Conservation (phyloP, 345 rosid species). For the Lumnitzera littorea region DNA sequence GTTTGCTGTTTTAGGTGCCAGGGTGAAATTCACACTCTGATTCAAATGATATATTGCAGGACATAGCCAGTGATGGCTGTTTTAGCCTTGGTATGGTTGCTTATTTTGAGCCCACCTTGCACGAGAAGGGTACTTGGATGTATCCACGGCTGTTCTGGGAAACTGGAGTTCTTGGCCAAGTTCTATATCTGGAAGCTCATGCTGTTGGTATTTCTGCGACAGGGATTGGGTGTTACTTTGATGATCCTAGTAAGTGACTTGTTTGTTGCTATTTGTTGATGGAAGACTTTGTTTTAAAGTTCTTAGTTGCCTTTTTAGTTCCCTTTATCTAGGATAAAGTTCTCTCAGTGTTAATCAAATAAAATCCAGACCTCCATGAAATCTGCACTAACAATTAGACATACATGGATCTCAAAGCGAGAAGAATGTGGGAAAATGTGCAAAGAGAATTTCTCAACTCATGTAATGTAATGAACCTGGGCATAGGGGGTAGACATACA, state of each 20-base stretch:
- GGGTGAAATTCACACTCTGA: neutral
- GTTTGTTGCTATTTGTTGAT: neutral
- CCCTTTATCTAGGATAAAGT: no score
- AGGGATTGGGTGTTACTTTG: slow-evolving; percentile 89
- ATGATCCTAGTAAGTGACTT: slow-evolving; percentile 58
- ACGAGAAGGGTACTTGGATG: slow-evolving; percentile 64
- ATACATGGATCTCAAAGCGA: no score
- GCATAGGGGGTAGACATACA: no score
- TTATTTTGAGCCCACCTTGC: slow-evolving; percentile 52
- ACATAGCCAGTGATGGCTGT: slow-evolving; percentile 88
- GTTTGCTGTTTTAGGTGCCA: no score
- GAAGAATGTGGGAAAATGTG: no score
- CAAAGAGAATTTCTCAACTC: no score
- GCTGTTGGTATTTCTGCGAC: slow-evolving; percentile 89
- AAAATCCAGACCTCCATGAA: no score
- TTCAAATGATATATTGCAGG: slow-evolving; percentile 29
- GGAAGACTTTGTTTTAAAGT: neutral
- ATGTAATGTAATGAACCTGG: no score
- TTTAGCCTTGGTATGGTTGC: slow-evolving; percentile 93
- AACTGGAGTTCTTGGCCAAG: slow-evolving; percentile 85
- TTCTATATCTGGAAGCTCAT: slow-evolving; percentile 84
- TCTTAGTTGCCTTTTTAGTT: no score
- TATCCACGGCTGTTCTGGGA: slow-evolving; percentile 90
- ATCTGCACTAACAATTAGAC: no score
- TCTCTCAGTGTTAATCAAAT: no score